Conservation (phyloP, 371 early-diverging fungal genomes). For the Actinomortierella ambigua region DNA sequence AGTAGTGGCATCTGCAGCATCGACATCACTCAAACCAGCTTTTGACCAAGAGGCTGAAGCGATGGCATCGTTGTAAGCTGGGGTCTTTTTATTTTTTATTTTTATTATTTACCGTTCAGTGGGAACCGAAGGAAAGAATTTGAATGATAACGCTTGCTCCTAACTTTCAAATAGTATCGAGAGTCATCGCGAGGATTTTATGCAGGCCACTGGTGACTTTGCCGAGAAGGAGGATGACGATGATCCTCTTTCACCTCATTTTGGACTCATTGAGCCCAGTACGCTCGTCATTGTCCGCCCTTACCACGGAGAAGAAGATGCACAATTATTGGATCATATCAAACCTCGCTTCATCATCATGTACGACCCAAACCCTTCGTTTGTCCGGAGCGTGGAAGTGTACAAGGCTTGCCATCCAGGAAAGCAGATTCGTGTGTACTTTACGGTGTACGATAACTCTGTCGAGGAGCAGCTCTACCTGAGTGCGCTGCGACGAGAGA, state of each 20-base stretch:
- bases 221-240: slow-evolving; percentile 38
- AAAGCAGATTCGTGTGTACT: slow-evolving; percentile 77
- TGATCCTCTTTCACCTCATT: slow-evolving; percentile 34
- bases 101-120: not conserved
- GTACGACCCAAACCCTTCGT: slow-evolving; percentile 88
- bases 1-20: slow-evolving; percentile 44
- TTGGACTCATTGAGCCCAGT: slow-evolving; percentile 41
- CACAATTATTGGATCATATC: slow-evolving; percentile 64
- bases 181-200: not conserved
- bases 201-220: not conserved
- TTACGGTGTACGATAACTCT: slow-evolving; percentile 92
- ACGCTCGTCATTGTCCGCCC: slow-evolving; percentile 65
- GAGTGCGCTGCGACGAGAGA: slow-evolving; percentile 84
- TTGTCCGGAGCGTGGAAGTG: slow-evolving; percentile 88
- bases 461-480: slow-evolving; percentile 96
- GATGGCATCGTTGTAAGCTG: slow-evolving; percentile 51
- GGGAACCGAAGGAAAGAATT: not conserved
- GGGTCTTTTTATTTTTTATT: not conserved
- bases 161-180: not conserved
- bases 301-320: slow-evolving; percentile 59
- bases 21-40: slow-evolving; percentile 11
- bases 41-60: slow-evolving; percentile 57
- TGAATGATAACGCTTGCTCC: not conserved
- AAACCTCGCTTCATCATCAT: slow-evolving; percentile 84
- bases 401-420: slow-evolving; percentile 71